Conservation (phyloP, 345 rosid genomes). For the Reutealis trisperma region DNA sequence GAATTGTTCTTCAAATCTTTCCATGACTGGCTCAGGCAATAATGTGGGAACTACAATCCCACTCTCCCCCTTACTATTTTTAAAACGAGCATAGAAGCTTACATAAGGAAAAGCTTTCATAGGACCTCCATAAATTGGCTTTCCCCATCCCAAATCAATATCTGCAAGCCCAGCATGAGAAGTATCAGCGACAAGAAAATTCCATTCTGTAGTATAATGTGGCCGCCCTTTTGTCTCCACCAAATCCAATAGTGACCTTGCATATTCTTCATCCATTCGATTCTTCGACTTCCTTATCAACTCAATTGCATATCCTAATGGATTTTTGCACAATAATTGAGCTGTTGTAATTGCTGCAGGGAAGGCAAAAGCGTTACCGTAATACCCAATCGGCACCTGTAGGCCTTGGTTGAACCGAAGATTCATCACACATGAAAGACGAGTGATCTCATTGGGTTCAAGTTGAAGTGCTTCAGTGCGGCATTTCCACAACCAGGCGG, state of each 20-base stretch:
- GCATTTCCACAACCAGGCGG: conserved; percentile 16
- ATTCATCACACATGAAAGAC: not conserved
- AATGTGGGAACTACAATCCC: conserved; percentile 9
- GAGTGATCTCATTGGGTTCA: not conserved
- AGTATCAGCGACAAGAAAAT: conserved; percentile 3
- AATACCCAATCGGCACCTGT: not conserved
- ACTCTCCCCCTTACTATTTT: conserved; percentile 19
- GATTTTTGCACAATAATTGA: not conserved
- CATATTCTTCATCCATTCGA: conserved; percentile 8
- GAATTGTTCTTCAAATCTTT: conserved; percentile 14
- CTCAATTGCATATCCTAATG: conserved; percentile 18
- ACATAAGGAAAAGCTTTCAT: not conserved
- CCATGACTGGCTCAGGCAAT: conserved; percentile 12
- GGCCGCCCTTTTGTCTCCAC: conserved; percentile 17
- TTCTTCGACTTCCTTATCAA: conserved; percentile 13
- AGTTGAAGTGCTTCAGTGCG: conserved; percentile 8
- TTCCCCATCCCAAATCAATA: conserved; percentile 32
- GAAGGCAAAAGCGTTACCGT: conserved; percentile 7
- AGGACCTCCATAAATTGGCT: conserved; percentile 3
- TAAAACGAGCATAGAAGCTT: conserved; percentile 1
- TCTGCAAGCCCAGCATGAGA: conserved; percentile 14
- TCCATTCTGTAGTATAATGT: not conserved
- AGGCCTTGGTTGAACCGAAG: not conserved
- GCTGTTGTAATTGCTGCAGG: conserved; percentile 5
- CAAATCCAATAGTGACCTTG: conserved; percentile 6